Base-by-base conservation (phyloP, 495 filamentous ascomycete species). In the Aspergillus heteromorphus region DNA sequence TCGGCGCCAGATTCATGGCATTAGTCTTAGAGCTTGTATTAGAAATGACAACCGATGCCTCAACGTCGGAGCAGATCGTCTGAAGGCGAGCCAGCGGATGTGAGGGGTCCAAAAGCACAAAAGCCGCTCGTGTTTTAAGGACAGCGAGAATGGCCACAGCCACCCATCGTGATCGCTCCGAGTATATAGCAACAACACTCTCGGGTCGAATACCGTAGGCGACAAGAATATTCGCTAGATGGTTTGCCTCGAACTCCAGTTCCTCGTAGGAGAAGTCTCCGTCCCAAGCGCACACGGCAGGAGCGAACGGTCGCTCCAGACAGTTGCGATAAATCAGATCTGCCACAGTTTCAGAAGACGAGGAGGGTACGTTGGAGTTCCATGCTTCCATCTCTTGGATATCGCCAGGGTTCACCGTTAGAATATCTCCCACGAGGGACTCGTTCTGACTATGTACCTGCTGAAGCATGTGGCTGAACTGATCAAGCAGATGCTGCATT, bases 61-160 rank as follows among this genome's bases (percentile, higher is more conserved):
- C 23, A 20, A 56, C 57, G 36, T 69, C 40, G 11, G 16, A 2
- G 48, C 31, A n/a, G 11, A 82, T 75, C 16, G 61, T 66, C 14
- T 67, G 57, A 30, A 81, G 57, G 20, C 79, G 66, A 3, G 67
- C 69, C 38, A 71, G 63, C 0, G 81, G 79, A 14, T 74, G 65
- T 0, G 61, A 55, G 7, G 69, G 63, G 53, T 82, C 79, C 6
- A 83, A 59, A 1, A 65, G 63, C 9, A 78, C 66, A 58, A 71
- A 73, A 0, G 70, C 73, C 8, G 65, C 74, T 1, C 78, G 78
- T 17, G 76, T 72, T 53, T 77, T 75, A 14, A 79, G 45, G 5
- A 79, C 65, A 0, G 63, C 74, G 5, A 77, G 55, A 40, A 75
- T 60, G 6, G 70, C 58, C 17, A 80, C 58, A 0, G 66, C 45